A percentile compares a stretch with the other conserved stretches of the same genome.
phyloP scores from a whole-genome alignment of 768 basidiomycete species.

The Clitopilus passeckerianus region DNA sequence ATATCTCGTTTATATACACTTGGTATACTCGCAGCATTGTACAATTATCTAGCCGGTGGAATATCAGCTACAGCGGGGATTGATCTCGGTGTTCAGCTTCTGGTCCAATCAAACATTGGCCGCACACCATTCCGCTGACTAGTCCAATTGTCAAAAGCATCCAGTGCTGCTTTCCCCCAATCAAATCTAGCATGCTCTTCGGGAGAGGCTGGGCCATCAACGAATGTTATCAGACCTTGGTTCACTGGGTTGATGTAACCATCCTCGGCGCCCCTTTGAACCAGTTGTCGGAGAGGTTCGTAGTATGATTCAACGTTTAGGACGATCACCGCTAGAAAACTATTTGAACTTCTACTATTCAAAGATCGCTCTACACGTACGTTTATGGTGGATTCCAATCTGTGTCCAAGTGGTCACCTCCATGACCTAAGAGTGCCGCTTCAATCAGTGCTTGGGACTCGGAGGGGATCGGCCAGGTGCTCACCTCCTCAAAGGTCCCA shows the following conservation, averaged over 20 bases:
- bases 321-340: conserved; percentile 64
- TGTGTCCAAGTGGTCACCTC: conserved; percentile 97
- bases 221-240: conserved; percentile 60
- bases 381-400: conserved; percentile 80
- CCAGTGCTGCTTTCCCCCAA: conserved; percentile 72
- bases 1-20: too few relatives aligned
- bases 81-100: conserved; percentile 12
- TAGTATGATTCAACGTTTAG: conserved; percentile 86
- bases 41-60: neutral
- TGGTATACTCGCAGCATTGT: neutral
- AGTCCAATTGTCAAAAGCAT: conserved; percentile 61
- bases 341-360: neutral
- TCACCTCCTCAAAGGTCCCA: conserved; percentile 92
- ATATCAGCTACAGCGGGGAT: too few relatives aligned
- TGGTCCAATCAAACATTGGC: conserved; percentile 47
- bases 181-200: conserved; percentile 57
- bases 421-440: conserved; percentile 44
- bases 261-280: conserved; percentile 57
- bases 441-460: neutral
- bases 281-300: conserved; percentile 73
- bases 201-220: conserved; percentile 62
- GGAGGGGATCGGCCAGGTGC: too few relatives aligned
- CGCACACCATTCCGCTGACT: conserved; percentile 13
- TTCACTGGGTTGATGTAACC: conserved; percentile 73
- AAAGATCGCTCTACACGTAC: conserved; percentile 26